Conservation (phyloP, 208 protist genomes). For the Tritrichomonas foetus region DNA sequence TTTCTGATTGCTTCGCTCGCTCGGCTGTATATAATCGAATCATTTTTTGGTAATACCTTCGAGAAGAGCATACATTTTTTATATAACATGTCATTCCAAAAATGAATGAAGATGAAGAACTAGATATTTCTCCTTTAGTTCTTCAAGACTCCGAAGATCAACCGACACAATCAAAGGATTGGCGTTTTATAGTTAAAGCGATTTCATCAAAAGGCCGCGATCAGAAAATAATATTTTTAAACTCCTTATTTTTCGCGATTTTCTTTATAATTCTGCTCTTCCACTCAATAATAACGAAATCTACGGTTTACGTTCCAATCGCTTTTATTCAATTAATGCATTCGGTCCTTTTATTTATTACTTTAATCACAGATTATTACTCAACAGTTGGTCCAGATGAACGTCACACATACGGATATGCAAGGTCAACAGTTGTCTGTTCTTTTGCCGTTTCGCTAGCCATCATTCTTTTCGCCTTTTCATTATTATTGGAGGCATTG, state of each 20-base stretch:
- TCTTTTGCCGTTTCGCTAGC: slow-evolving; percentile 4
- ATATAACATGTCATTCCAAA: not conserved
- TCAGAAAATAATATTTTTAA: slow-evolving; percentile 5
- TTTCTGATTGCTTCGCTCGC: too few species aligned
- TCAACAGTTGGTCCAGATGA: not conserved
- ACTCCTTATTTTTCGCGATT: not conserved
- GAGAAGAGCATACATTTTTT: too few species aligned
- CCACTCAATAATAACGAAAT: not conserved
- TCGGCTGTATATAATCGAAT: too few species aligned
- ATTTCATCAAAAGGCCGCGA: not conserved
- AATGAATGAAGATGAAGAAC: slow-evolving; percentile 4
- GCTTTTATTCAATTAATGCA: slow-evolving; percentile 35
- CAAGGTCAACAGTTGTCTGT: not conserved
- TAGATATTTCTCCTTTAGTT: not conserved
- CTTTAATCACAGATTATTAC: slow-evolving; percentile 22
- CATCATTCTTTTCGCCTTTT: slow-evolving; percentile 24
- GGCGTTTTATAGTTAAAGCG: not conserved
- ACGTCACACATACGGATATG: not conserved
- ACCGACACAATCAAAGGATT: not conserved
- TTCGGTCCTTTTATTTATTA: not conserved
- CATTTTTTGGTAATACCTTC: too few species aligned
- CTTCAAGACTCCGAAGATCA: not conserved
- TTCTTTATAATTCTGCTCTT: not conserved
- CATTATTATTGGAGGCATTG: not conserved
- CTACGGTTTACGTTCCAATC: not conserved